Conservation (phyloP, 1,284 basidiomycete genomes). For the Ustilago esculenta region DNA sequence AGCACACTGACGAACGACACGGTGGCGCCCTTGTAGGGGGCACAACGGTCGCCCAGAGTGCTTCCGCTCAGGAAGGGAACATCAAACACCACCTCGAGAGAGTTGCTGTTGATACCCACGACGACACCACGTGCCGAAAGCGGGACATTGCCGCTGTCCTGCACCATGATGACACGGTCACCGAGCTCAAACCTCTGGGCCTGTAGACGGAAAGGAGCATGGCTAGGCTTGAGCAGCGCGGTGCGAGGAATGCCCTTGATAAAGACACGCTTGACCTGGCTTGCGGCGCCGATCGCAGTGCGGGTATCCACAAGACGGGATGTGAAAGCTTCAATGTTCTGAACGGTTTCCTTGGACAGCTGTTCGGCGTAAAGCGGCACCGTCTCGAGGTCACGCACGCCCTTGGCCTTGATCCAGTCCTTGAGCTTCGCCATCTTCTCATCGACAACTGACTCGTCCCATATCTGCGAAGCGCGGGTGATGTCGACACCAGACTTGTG, state of each 20-base stretch:
- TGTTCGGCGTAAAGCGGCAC: constrained; percentile 93
- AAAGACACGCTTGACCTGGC: constrained; percentile 85
- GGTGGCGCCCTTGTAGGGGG: constrained; percentile 49
- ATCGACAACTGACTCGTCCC: constrained; percentile 75
- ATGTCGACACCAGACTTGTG: constrained; percentile 71
- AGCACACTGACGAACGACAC: constrained; percentile 57
- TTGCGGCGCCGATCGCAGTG: constrained; percentile 71
- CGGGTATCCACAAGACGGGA: constrained; percentile 72
- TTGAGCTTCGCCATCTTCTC: constrained; percentile 80
- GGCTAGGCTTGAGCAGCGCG: constrained; percentile 90
- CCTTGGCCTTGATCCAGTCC: constrained; percentile 85
- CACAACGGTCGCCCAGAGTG: constrained; percentile 76
- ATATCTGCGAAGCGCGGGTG: constrained; percentile 78
- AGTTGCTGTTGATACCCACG: constrained; percentile 79
- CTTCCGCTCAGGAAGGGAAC: constrained; percentile 91
- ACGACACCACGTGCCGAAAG: constrained; percentile 92
- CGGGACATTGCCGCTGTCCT: constrained; percentile 89
- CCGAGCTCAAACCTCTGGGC: constrained; percentile 89
- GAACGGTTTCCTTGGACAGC: constrained; percentile 75
- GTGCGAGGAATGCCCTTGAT: constrained; percentile 93
- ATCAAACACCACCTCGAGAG: constrained; percentile 97
- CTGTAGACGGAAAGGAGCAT: constrained; percentile 87
- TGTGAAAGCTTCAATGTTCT: constrained; percentile 74
- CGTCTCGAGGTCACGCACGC: constrained; percentile 87
- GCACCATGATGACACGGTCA: constrained; percentile 95